Evolutionary conservation across 2,329 filamentous ascomycete genomes (phyloP), one percentile per base, ranked within the genome.

Genomic region (Alternaria alternata): DNA sequence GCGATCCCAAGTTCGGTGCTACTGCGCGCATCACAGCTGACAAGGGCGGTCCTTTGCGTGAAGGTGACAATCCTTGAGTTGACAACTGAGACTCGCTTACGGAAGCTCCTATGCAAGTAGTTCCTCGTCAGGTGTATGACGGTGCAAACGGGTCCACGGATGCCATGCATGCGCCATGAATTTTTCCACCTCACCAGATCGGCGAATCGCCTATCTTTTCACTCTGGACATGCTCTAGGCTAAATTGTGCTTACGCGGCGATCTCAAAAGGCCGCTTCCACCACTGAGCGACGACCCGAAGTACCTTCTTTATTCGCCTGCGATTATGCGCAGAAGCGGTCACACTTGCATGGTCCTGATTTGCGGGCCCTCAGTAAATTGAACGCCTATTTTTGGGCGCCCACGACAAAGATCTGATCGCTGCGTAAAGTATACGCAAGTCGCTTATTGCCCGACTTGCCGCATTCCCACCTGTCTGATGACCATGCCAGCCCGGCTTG

Each of bases 321-420:
- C 49, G 51, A 57, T 34, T 53, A 60, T 58, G 57, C 57, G 61
- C 63, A 65, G 57, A 63, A 59, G 56, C 55, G 54, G 57, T 59
- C 58, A 62, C 62, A 61, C 64, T 42, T 67, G 67, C 68, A 67
- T 67, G 57, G 41, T 53, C 41, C 54, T 62, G 48, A 56, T 51
- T 49, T 63, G 57, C 57, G 38, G 44, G 49, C 46, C 47, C 60
- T 54, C 51, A 49, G 58, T 60, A 63, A 55, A 63, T 59, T 54
- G 56, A 60, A 64, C 59, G 62, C 61, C 65, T 70, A 69, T 69
- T 66, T 65, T 65, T 63, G 64, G 69, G 57, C 61, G 48, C 61
- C 63, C 57, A 59, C 48, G 49, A 43, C 55, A 54, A 54, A 51
- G 67, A 68, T 66, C 63, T 62, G 61, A 68, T 69, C 62, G 62